Base-by-base conservation (phyloP, 768 basidiomycete species). In the Udeniomyces megalosporus region DNA sequence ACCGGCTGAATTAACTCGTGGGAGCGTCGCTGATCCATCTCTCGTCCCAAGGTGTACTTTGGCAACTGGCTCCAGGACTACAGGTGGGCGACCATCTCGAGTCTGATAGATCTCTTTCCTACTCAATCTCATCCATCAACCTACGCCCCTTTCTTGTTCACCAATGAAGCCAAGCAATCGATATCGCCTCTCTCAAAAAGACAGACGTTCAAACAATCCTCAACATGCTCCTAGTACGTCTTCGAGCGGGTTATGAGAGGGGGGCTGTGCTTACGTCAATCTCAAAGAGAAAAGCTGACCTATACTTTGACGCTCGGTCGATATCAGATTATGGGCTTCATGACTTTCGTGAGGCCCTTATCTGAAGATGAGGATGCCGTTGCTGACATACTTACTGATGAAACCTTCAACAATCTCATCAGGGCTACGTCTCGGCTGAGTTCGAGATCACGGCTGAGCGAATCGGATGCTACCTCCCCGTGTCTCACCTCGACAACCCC, bases 401-500 rank as follows among this genome's bases (percentile, higher is more conserved):
- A n/a, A n/a, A n/a, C n/a, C n/a, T n/a, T n/a, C n/a, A n/a, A n/a
- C n/a, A n/a, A n/a, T n/a, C n/a, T n/a, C n/a, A n/a, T n/a, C 22
- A 58, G n/a, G 60, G 86, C 35, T 87, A 86, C 69, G 88, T 85
- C 77, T 87, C 86, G 0, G 75, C 79, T 55, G 85, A 88, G 73
- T 90, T 90, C 68, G 88, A 90, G 73, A 86, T 93, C 60, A 93
- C 88, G 11, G 74, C 80, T 22, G 86, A 89, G 61, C 80, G 89
- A 17, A 79, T 93, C 2, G 88, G 85, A 2, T 81, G 82, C 47
- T 93, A 93, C 71, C 81, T 78, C 31, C 88, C 88, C 0, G 80
- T 82, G 11, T 66, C 90, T 71, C 89, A 93, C 71, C 90, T 91
- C 69, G 89, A 93, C 70, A 93, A 93, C 69, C 89, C 88, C 1